Evolutionary conservation across 768 basidiomycete genomes (phyloP), one percentile per base, ranked within the genome.

Genomic region (Xerocomus potaroensis): DNA sequence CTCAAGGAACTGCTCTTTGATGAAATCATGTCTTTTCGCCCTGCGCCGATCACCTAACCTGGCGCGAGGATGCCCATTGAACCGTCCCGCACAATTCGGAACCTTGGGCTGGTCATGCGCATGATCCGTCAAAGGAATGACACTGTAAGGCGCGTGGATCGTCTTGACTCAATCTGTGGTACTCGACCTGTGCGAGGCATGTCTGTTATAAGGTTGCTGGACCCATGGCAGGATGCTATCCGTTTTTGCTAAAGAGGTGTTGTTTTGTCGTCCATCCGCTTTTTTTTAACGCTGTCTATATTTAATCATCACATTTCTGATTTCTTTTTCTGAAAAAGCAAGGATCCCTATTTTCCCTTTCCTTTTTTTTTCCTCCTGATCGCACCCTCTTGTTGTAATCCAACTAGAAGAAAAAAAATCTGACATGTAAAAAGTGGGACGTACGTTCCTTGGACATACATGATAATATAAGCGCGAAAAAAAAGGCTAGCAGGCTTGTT

Each of bases 1-100:
- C 77, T 99, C 54, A 98, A 97, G 72, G 85, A 91, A 62, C 77
- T 95, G 36, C 72, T 95, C 19, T 97, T 91, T 67, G 89, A 94
- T 48, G 95, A 98, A 70, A 94, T 97, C 71, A 84, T 91, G 79
- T 76, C 82, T 24, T 97, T 95, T 81, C 74, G 79, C 48, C 84
- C 89, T 1, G 71, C 74, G 11, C 75, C 78, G 41, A 79, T 81
- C 52, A 67, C 62, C 48, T 74, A 59, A 55, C 16, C 8, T 5
- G 23, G 32, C 23, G 14, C 30, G 30, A 34, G 8, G 29, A n/a
- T n/a, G n/a, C n/a, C n/a, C n/a, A n/a, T n/a, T n/a, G n/a, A n/a
- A n/a, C n/a, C n/a, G n/a, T n/a, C 21, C 46, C 23, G 18, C 24
- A 40, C 40, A 45, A n/a, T n/a, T n/a, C n/a, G n/a, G n/a, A n/a